Conservation (phyloP, 768 basidiomycete species). For the Rhizopogon salebrosus region DNA sequence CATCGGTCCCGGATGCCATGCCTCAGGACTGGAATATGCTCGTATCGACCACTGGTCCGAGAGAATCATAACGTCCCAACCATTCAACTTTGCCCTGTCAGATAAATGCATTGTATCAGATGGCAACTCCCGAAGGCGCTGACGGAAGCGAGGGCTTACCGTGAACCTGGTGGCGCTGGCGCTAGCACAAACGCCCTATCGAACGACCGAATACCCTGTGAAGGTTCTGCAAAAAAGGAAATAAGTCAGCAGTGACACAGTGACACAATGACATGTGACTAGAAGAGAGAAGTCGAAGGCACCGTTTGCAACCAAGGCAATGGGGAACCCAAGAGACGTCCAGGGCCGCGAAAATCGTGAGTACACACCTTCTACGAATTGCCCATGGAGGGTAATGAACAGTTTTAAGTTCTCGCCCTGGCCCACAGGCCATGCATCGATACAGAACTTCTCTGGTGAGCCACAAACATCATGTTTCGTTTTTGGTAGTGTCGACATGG, state of each 20-base stretch:
- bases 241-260: constrained; percentile 16
- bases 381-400: constrained; percentile 79
- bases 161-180: constrained; percentile 74
- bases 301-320: neutral
- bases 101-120: constrained; percentile 9
- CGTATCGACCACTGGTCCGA: constrained; percentile 86
- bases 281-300: neutral
- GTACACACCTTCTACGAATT: constrained; percentile 82
- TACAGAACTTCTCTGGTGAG: constrained; percentile 75
- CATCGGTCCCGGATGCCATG: constrained; percentile 75
- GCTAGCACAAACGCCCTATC: constrained; percentile 88
- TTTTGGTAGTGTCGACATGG: constrained; percentile 59
- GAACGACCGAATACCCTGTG: constrained; percentile 84
- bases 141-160: constrained; percentile 46
- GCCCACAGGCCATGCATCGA: constrained; percentile 79
- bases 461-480: constrained; percentile 82
- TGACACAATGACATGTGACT: neutral
- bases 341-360: constrained; percentile 7
- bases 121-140: constrained; percentile 5
- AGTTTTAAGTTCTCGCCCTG: constrained; percentile 52
- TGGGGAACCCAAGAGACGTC: neutral
- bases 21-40: constrained; percentile 75
- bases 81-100: constrained; percentile 65
- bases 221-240: constrained; percentile 42
- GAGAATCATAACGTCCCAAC: constrained; percentile 88